Conservation (phyloP, 2,329 filamentous ascomycete species). For the Fusarium mundagurra region DNA sequence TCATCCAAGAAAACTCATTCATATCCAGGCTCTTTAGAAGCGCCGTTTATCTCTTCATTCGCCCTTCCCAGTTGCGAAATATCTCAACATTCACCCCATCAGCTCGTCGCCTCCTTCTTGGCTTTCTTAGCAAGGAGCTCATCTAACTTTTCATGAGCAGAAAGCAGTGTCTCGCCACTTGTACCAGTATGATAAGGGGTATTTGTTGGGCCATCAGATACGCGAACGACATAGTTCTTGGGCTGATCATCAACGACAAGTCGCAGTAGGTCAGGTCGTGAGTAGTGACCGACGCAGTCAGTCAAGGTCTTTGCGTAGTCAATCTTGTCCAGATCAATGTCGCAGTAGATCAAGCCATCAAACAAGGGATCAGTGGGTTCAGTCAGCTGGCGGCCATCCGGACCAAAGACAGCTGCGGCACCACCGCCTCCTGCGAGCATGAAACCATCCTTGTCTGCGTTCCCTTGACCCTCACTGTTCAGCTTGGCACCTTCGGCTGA, state of each 20-base stretch:
- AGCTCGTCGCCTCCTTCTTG: background rate
- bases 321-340: slow-evolving; percentile 46
- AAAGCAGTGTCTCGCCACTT: background rate
- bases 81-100: fast-evolving
- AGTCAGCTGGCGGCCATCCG: slow-evolving; percentile 42
- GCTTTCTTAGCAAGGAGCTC: background rate
- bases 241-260: slow-evolving; percentile 23
- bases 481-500: slow-evolving; percentile 48
- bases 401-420: slow-evolving; percentile 44
- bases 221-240: background rate
- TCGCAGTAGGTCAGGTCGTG: slow-evolving; percentile 52
- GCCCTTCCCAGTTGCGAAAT: background rate
- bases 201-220: background rate
- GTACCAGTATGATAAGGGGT: background rate
- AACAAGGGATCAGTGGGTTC: slow-evolving; percentile 40
- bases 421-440: slow-evolving; percentile 24
- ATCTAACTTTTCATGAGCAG: background rate
- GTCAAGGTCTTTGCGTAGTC: slow-evolving; percentile 44
- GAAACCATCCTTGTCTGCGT: slow-evolving; percentile 39
- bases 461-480: slow-evolving; percentile 43
- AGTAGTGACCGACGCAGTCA: slow-evolving; percentile 48
- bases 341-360: slow-evolving; percentile 50
- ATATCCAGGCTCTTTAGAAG: background rate
- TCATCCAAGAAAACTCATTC: background rate
- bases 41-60: background rate